Conservation (phyloP, 2,329 filamentous ascomycete species). For the Neopestalotiopsis sp. region DNA sequence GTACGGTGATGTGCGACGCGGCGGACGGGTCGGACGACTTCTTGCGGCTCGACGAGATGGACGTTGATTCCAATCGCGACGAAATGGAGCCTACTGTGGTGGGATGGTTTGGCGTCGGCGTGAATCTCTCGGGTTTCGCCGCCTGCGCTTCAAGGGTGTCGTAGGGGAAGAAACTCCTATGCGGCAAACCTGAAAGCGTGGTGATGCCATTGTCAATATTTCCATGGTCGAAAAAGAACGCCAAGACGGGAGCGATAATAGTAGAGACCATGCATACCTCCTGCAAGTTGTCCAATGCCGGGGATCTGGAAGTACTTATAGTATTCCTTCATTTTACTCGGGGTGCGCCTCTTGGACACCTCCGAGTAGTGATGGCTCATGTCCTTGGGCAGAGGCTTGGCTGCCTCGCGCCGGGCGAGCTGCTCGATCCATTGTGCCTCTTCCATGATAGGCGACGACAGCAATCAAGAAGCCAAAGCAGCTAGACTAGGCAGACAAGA, state of each 20-base stretch:
- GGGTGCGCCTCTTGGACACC: conserved; percentile 66
- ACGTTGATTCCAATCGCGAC: conserved; percentile 41
- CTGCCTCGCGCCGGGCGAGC: conserved; percentile 25
- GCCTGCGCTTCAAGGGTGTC: conserved; percentile 87
- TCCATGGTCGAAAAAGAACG: neutral
- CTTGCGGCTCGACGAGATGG: conserved; percentile 31
- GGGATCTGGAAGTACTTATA: conserved; percentile 82
- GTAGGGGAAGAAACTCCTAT: conserved; percentile 84
- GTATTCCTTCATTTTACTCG: conserved; percentile 77
- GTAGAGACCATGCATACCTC: conserved; percentile 48
- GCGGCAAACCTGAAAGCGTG: conserved; percentile 70
- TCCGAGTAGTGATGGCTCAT: conserved; percentile 81
- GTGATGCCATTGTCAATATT: neutral
- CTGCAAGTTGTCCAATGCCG: conserved; percentile 66
- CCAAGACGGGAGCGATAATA: conserved; percentile 14
- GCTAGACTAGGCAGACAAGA: neutral
- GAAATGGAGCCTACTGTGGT: conserved; percentile 40
- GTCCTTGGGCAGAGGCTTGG: conserved; percentile 65
- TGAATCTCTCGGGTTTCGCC: conserved; percentile 76
- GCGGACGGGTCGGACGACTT: conserved; percentile 32
- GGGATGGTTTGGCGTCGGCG: conserved; percentile 70
- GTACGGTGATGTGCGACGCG: conserved; percentile 69
- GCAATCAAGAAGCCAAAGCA: neutral
- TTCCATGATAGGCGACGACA: conserved; percentile 11
- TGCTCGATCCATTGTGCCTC: conserved; percentile 13